Conservation (phyloP, 805 yeast species). For the Kuraishia capsulata region DNA sequence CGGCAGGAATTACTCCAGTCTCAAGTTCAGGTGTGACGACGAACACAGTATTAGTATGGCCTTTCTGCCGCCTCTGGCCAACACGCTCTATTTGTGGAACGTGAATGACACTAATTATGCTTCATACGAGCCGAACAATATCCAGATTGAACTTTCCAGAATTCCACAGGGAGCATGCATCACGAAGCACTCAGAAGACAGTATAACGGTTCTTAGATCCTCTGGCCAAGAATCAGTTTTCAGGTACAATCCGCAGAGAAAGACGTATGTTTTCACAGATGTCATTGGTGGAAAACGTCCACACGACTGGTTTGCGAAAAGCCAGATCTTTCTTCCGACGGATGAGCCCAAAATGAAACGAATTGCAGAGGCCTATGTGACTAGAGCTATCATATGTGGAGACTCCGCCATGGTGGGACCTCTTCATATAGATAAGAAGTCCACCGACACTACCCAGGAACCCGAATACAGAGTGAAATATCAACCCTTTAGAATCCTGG, state of each 20-base stretch:
- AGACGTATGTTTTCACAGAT: neutral
- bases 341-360: no score
- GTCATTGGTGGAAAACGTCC: neutral
- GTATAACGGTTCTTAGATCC: neutral
- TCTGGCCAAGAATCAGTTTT: no score
- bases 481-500: neutral
- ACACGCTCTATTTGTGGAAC: neutral
- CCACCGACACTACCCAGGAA: no score
- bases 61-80: neutral
- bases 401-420: neutral
- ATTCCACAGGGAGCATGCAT: neutral
- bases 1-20: neutral
- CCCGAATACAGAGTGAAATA: neutral
- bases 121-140: neutral
- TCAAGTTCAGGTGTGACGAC: neutral
- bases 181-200: neutral
- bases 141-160: neutral
- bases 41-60: neutral
- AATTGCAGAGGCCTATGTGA: neutral
- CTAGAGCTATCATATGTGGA: neutral
- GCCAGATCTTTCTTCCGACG: no score
- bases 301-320: neutral
- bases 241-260: no score
- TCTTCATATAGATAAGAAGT: no score
- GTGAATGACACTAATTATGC: neutral